Percentiles rank a stretch among this genome's conserved stretches.
Evolutionary conservation across 345 rosid genomes (phyloP).

Genomic region (Rhizophora mangle): DNA sequence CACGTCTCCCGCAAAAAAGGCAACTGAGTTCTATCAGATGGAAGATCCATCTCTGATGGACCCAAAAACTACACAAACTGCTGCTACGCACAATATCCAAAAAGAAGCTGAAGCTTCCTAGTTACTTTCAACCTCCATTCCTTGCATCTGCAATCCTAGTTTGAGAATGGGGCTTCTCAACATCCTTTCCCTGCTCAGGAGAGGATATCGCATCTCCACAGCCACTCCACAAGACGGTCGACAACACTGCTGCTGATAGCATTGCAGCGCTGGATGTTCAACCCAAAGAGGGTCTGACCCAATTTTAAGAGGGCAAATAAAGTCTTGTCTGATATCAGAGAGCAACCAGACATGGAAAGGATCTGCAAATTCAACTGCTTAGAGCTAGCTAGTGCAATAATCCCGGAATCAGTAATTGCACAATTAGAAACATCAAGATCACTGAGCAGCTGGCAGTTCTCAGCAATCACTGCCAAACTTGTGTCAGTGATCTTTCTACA

Average conservation of each 20-base stretch:
- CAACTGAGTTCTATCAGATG: conserved; percentile 25
- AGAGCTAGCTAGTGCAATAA: conserved; percentile 43
- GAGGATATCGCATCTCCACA: conserved; percentile 76
- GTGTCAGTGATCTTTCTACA: conserved; percentile 67
- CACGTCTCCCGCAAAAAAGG: conserved; percentile 54
- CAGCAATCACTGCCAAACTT: conserved; percentile 54
- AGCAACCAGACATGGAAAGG: conserved; percentile 57
- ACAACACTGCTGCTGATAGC: conserved; percentile 46
- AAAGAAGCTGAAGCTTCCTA: conserved; percentile 19
- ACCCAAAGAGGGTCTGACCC: conserved; percentile 52
- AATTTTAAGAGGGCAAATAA: conserved; percentile 37
- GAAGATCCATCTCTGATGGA: conserved; percentile 58
- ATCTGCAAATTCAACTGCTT: conserved; percentile 50
- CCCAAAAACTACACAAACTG: conserved; percentile 60
- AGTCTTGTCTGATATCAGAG: conserved; percentile 51
- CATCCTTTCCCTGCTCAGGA: conserved; percentile 23
- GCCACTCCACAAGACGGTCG: conserved; percentile 43
- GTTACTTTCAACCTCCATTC: conserved; percentile 12
- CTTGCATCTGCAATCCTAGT: conserved; percentile 13
- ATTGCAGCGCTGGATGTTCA: conserved; percentile 67
- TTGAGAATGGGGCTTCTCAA: not conserved
- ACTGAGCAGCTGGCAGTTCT: conserved; percentile 46
- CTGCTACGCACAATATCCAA: conserved; percentile 26
- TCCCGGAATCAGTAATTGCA: conserved; percentile 50
- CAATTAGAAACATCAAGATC: conserved; percentile 66